Evolutionary conservation across 2,329 filamentous ascomycete genomes (phyloP), one percentile per base, ranked within the genome.

Genomic region (Aspergillus vadensis): DNA sequence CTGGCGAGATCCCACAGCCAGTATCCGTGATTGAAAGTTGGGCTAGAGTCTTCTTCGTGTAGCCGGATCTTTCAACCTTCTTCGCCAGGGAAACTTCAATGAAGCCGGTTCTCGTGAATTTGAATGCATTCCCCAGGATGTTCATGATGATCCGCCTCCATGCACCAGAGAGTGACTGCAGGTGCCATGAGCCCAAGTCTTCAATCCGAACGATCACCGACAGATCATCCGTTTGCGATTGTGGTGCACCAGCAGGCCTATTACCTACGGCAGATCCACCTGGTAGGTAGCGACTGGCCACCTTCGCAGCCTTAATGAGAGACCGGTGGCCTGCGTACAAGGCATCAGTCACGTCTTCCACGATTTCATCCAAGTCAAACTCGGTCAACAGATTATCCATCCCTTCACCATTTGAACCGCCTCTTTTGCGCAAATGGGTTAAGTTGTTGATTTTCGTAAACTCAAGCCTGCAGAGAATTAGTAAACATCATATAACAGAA

Each of bases 1-100:
- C 82, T 0, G 81, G 73, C 0, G 80, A 79, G 19, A 91, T 91
- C 0, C 88, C 88, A 23, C 80, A 80, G 1, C 88, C 88, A 0
- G 87, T 87, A 62, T 91, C 88, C 0, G 76, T 77, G 1, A 91
- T 80, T 0, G 77, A 81, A 0, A 84, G 65, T 30, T 72, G 66
- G 1, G 71, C 69, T 17, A 68, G 32, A 1, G 64, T 55, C 0
- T 55, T 50, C 14, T 65, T 66, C 0, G 63, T 53, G 2, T 63
- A 48, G 7, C 54, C 57, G n/a, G 50, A 27, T 21, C 62, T 54
- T 32, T 63, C 39, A 27, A 57, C 55, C 39, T 52, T 55, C 23
- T 62, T 67, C 6, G 63, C 64, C 14, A 77, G 41, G 0, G 65
- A 67, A 3, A 77, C 62, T 48, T 73, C 73, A 27, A 77, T 70